phyloP scores from a whole-genome alignment of 2,329 filamentous ascomycete genomes.

The Trichoderma gracile region DNA sequence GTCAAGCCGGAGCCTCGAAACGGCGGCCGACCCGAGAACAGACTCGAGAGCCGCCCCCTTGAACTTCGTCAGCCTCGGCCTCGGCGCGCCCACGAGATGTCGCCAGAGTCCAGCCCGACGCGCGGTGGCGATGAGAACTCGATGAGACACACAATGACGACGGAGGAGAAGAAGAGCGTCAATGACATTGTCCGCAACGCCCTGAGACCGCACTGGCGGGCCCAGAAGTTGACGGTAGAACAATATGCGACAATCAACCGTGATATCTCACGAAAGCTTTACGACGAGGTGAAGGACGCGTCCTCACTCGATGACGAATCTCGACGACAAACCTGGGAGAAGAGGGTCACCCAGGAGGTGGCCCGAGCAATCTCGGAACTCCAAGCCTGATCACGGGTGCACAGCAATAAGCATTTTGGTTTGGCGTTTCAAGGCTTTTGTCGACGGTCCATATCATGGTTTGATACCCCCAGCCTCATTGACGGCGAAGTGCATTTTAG shows the following conservation, averaged over 20 bases:
- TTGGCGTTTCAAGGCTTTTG: constrained; percentile 27
- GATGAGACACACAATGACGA: constrained; percentile 61
- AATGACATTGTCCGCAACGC: constrained; percentile 84
- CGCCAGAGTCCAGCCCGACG: constrained; percentile 29
- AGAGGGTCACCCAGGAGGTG: constrained; percentile 76
- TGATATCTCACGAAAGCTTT: constrained; percentile 82
- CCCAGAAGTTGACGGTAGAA: constrained; percentile 77
- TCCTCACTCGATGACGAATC: constrained; percentile 64
- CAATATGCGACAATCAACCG: constrained; percentile 93
- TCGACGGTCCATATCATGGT: constrained; percentile 27
- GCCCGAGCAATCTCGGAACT: constrained; percentile 67
- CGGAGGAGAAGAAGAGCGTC: constrained; percentile 83
- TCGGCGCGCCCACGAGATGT: constrained; percentile 46
- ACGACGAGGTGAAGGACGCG: constrained; percentile 64
- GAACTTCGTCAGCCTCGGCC: constrained; percentile 57
- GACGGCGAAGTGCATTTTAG: constrained; percentile 25
- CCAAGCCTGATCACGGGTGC: constrained; percentile 43
- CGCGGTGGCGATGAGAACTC: constrained; percentile 61
- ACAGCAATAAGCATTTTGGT: constrained; percentile 26
- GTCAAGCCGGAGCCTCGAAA: constrained; percentile 32
- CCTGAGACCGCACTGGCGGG: constrained; percentile 79
- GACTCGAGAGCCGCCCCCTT: constrained; percentile 40
- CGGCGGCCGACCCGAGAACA: constrained; percentile 27
- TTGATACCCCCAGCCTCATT: constrained; percentile 28
- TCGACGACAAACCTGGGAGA: constrained; percentile 70